phyloP scores from a whole-genome alignment of 805 yeast genomes.

The baker's yeast (Saccharomyces cerevisiae) region DNA sequence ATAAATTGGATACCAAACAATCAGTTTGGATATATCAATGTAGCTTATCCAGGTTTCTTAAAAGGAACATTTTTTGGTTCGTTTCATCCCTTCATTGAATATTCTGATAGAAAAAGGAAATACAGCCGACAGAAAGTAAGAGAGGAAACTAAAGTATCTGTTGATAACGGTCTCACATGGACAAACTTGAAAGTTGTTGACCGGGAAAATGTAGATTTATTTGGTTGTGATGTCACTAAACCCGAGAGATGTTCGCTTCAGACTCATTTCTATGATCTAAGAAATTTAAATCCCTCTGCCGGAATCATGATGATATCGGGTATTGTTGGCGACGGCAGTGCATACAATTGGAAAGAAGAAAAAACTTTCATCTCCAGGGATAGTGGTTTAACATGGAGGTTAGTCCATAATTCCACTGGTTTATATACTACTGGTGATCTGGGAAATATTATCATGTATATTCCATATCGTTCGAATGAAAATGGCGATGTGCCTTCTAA shows the following conservation, averaged over 20 bases:
- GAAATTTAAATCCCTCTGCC: constrained; percentile 42
- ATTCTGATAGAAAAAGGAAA: background rate
- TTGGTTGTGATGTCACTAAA: constrained; percentile 23
- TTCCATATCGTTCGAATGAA: constrained; percentile 36
- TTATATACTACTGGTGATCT: constrained; percentile 61
- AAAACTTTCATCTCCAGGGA: constrained; percentile 62
- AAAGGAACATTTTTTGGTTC: constrained; percentile 19
- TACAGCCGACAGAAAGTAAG: background rate
- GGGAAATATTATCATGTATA: constrained; percentile 63
- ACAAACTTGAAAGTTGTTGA: constrained; percentile 36
- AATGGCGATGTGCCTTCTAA: constrained; percentile 30
- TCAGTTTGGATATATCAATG: constrained; percentile 2
- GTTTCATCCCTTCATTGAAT: background rate
- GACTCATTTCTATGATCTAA: constrained; percentile 7
- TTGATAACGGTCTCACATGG: constrained; percentile 52
- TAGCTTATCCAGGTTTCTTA: constrained; percentile 6
- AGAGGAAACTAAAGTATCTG: constrained; percentile 35
- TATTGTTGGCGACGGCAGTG: constrained; percentile 12
- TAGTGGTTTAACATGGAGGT: constrained; percentile 68
- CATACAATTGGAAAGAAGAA: constrained; percentile 1
- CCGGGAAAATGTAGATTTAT: constrained; percentile 31
- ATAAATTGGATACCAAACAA: constrained; percentile 9
- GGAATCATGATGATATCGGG: constrained; percentile 34
- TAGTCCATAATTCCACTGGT: constrained; percentile 44
- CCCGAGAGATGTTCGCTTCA: constrained; percentile 45